Conservation (phyloP, 2,329 filamentous ascomycete species). For the Beauveria rudraprayagi region DNA sequence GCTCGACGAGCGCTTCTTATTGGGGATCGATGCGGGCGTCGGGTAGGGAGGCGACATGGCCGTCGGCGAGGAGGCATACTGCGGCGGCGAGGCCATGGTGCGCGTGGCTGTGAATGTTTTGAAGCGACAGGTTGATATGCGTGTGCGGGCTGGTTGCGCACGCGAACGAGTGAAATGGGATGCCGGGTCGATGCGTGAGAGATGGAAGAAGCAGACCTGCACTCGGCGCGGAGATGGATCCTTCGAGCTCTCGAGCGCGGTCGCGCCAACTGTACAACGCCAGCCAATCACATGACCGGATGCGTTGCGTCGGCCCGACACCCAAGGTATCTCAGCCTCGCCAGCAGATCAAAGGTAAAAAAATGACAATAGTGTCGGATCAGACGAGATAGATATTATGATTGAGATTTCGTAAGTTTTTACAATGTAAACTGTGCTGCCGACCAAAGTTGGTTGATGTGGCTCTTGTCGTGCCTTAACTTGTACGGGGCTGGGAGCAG, state of each 20-base stretch:
- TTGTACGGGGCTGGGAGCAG: too few relatives aligned
- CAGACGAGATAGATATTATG: too few relatives aligned
- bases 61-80: constrained; percentile 36
- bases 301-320: neutral
- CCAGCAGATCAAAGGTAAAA: too few relatives aligned
- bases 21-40: constrained; percentile 39
- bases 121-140: neutral
- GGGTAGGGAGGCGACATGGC: constrained; percentile 49
- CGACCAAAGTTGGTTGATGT: too few relatives aligned
- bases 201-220: neutral
- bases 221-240: neutral
- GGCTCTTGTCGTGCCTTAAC: too few relatives aligned
- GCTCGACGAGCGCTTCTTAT: constrained; percentile 53
- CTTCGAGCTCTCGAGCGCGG: neutral
- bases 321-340: too few relatives aligned
- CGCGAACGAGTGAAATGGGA: neutral
- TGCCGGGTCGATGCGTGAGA: neutral
- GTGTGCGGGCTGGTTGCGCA: neutral
- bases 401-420: neutral
- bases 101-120: neutral
- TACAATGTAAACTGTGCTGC: neutral
- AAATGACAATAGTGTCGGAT: too few relatives aligned
- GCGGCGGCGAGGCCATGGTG: constrained; percentile 50
- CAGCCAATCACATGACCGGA: constrained; percentile 8
- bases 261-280: neutral